Base-by-base conservation (phyloP, 2,329 filamentous ascomycete species). In the Ascocoryne sarcoides region DNA sequence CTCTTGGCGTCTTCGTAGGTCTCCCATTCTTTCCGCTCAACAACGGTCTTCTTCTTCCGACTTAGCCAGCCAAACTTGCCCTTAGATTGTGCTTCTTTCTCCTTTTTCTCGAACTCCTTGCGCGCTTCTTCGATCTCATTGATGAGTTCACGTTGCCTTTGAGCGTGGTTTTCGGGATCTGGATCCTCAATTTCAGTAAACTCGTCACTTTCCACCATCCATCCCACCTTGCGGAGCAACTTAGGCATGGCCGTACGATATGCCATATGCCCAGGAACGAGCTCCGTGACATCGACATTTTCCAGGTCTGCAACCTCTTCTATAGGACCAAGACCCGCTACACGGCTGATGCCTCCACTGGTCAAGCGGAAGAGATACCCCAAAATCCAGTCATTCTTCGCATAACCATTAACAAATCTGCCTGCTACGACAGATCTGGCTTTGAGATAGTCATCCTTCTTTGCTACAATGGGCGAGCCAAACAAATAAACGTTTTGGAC, bases 121-220 rank as follows among this genome's bases (percentile, higher is more conserved):
- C 92, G 77, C 5, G 92, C 92, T 62, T 94, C 89, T 60, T 96
- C 90, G 38, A 98, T 95, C 63, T 98, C 92, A 54, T 84, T 88
- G 59, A 98, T 95, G 31, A 98, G 75, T 62, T 96, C 90, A 41
- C 88, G 75, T 62, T 98, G 92, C 35, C 89, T 74, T 59, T 87
- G 74, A 37, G 77, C 73, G 63, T 96, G 90, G 52, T 94, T 90
- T 0, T 96, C 92, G 0, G 92, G 92, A 56, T 98, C 92, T 0
- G 92, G 88, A 52, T 98, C 92, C 60, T 96, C 92, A 45, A 98
- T 96, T 63, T 98, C 92, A 1, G 76, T 81, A 58, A 96, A 98
- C 59, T 96, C 90, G 53, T 95, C 88, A 49, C 82, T 89, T 56
- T 95, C 82, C 3, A 96, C 85, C 39, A 82, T 67, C 88, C 89